Conservation (phyloP, 1,284 basidiomycete genomes). For the Trichosporon sp. region DNA sequence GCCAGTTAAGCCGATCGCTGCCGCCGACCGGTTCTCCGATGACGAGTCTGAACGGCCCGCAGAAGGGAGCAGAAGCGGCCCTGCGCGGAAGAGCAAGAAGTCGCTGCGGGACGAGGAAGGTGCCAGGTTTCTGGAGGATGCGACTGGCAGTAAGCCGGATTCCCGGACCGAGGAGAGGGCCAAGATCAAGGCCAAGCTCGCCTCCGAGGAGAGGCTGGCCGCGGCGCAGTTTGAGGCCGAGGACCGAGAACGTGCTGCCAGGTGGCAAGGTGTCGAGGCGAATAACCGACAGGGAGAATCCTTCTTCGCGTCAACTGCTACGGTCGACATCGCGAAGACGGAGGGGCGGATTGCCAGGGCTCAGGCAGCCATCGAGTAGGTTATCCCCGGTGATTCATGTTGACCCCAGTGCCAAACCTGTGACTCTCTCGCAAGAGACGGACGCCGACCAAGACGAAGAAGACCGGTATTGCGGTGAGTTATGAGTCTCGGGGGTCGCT, state of each 20-base stretch:
- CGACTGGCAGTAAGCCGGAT: background rate
- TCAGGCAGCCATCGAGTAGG: background rate
- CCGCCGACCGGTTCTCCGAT: background rate
- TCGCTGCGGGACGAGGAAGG: background rate
- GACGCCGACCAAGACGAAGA: background rate
- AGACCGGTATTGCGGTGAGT: slow-evolving; percentile 10
- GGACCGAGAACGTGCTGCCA: background rate
- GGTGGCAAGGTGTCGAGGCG: background rate
- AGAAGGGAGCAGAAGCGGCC: background rate
- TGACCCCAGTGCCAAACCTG: background rate
- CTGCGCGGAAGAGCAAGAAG: background rate
- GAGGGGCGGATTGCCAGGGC: background rate
- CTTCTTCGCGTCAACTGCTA: background rate
- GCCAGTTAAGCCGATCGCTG: background rate
- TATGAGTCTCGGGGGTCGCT: background rate
- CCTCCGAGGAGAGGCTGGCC: background rate
- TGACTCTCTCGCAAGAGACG: background rate
- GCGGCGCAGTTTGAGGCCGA: background rate
- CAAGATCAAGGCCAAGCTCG: background rate
- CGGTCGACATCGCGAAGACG: background rate
- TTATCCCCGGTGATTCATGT: background rate
- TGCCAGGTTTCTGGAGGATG: background rate
- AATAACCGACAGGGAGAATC: background rate
- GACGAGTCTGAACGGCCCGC: background rate
- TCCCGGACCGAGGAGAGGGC: background rate